Evolutionary conservation across 225 moss, liverwort and hornwort genomes (phyloP), one percentile per base, ranked within the genome.

Genomic region (Pleurozium schreberi): DNA sequence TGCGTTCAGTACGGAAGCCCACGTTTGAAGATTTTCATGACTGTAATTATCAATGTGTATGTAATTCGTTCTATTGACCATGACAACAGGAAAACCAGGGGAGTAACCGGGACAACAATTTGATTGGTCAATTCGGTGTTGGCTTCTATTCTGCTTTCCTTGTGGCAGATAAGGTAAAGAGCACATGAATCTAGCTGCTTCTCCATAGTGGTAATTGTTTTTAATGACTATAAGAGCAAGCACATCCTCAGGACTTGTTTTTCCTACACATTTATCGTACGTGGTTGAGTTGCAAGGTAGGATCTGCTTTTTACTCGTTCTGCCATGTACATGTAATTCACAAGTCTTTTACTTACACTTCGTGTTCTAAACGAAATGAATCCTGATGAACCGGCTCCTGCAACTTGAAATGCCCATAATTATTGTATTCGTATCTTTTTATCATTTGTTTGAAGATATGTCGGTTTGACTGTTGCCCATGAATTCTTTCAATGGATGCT

Each of bases 61-160:
- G 7, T 73, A 18, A 84, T 75, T 75, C 75, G 62, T 83, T 55
- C 30, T 85, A 14, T 85, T 82, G 85, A 64, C 80, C 47, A 64
- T 90, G 80, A 73, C 49, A 64, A 85, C 92, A 97, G 97, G 96
- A 98, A 38, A 96, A 89, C 43, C 95, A 98, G 88, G 96, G 96
- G 18, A 91, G 89, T 52, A 85, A 88, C 78, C 77, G 90, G 36
- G 96, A 95, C 59, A 99, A 91, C 90, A 99, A 97, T 81, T 89
- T 99, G 87, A 99, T 99, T 61, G 99, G 99, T 81, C 97, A 99
- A 85, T 99, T 99, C 76, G 99, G 99, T 84, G 99, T 99, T 75
- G 99, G 99, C 68, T 99, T 99, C 87, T 99, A 99, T 82, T 99
- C 99, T 61, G 95, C 97, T 69, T 99, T 99, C 88, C 92, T 97